A percentile compares a stretch with the other conserved stretches of the same genome.
Conservation (phyloP, 2,329 filamentous ascomycete genomes). For the Xylaria sp. region DNA sequence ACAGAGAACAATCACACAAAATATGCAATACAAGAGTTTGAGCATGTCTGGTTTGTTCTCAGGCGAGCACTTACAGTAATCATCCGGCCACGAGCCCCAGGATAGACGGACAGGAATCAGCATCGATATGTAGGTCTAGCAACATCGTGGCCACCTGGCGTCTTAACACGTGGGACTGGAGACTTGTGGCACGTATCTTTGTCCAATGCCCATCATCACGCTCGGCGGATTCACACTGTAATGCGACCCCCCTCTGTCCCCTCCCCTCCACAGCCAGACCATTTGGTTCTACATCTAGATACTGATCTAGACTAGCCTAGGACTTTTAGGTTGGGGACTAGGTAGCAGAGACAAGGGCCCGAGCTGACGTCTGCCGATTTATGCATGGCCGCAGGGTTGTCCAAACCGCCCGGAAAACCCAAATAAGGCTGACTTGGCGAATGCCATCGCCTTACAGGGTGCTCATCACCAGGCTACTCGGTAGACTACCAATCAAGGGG, state of each 20-base stretch:
- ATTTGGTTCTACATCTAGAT: constrained; percentile 1
- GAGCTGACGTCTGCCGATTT: constrained; percentile 18
- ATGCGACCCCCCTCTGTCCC: not conserved
- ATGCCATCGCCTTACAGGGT: constrained; percentile 6
- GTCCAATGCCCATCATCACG: not conserved
- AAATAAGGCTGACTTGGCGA: constrained; percentile 26
- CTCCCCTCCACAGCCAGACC: constrained; percentile 6
- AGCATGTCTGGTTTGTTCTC: not conserved
- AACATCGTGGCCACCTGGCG: not conserved
- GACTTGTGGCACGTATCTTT: constrained; percentile 17
- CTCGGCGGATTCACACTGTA: constrained; percentile 5
- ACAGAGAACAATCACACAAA: too few relatives aligned
- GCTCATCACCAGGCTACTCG: too few relatives aligned
- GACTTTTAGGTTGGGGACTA: constrained; percentile 20
- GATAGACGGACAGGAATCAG: not conserved
- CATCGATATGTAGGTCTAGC: not conserved
- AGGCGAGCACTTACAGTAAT: not conserved
- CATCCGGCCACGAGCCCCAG: not conserved
- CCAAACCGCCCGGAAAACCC: constrained; percentile 19
- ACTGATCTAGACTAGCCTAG: constrained; percentile 21
- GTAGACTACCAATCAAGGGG: not conserved
- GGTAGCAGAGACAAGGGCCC: constrained; percentile 13
- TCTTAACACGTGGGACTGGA: constrained; percentile 26
- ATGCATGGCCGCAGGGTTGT: constrained; percentile 25
- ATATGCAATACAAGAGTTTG: too few relatives aligned